Conservation (phyloP, 2,329 filamentous ascomycete species). For the Rhexocercosporidium sp. region DNA sequence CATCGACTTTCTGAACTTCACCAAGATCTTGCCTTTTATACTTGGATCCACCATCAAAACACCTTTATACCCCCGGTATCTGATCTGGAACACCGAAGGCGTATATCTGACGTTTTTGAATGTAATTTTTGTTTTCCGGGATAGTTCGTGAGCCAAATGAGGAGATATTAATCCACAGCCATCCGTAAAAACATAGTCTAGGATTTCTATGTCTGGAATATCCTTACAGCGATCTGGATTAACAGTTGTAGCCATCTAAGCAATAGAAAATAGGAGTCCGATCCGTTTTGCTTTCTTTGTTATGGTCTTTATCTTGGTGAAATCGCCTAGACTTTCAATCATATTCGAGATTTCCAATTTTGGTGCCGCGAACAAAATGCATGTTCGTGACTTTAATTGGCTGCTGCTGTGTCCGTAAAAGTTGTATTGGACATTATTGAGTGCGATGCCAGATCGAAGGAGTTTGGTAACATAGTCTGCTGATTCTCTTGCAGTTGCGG, state of each 20-base stretch:
- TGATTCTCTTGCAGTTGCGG: slow-evolving; percentile 1
- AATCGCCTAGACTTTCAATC: slow-evolving; percentile 13
- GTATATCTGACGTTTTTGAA: slow-evolving; percentile 10
- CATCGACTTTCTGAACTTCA: slow-evolving; percentile 13
- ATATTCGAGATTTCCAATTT: slow-evolving; percentile 4
- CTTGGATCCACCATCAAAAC: slow-evolving; percentile 1
- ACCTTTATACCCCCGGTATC: slow-evolving; percentile 9
- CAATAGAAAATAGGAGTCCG: slow-evolving; percentile 17
- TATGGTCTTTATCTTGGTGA: slow-evolving; percentile 17
- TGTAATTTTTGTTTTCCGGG: not conserved
- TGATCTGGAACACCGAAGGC: slow-evolving; percentile 9
- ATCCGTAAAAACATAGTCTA: slow-evolving; percentile 5
- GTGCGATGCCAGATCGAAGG: slow-evolving; percentile 6
- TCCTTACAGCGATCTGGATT: slow-evolving; percentile 15
- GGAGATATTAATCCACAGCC: slow-evolving; percentile 7
- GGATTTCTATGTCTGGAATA: slow-evolving; percentile 11
- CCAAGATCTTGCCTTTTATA: not conserved
- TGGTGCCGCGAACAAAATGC: slow-evolving; percentile 12
- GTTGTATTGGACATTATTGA: slow-evolving; percentile 17
- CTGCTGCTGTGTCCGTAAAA: slow-evolving; percentile 21
- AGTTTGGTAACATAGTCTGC: slow-evolving; percentile 7
- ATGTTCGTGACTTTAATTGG: slow-evolving; percentile 17
- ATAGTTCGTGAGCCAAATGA: not conserved
- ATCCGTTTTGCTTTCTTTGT: slow-evolving; percentile 20
- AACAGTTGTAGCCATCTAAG: slow-evolving; percentile 7